Evolutionary conservation across 768 basidiomycete genomes (phyloP).

Genomic region (Calocybe cyanea): DNA sequence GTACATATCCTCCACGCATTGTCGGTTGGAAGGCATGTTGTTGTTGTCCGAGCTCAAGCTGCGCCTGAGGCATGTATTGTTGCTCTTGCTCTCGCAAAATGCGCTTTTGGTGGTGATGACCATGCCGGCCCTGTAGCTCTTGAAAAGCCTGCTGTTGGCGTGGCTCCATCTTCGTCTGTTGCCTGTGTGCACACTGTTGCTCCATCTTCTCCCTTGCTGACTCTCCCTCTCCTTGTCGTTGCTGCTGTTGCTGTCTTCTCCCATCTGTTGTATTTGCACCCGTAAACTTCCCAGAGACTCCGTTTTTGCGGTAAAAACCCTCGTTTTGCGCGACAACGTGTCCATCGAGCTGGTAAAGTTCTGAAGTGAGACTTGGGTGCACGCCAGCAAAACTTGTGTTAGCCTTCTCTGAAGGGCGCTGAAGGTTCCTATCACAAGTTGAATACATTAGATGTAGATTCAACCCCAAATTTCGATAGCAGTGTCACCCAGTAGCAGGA

Average conservation of each 20-base stretch:
- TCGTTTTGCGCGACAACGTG: conserved; percentile 48
- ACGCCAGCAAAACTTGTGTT: conserved; percentile 42
- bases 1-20: background rate
- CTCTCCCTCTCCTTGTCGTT: conserved; percentile 22
- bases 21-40: conserved; percentile 1
- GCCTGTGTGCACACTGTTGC: conserved; percentile 20
- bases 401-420: conserved; percentile 16
- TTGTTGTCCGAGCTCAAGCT: conserved; percentile 8
- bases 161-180: conserved; percentile 16
- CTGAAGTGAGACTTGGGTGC: conserved; percentile 54
- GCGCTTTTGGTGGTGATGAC: conserved; percentile 18
- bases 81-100: conserved; percentile 16
- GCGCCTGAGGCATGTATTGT: conserved; percentile 6
- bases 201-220: conserved; percentile 20
- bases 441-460: too few species aligned
- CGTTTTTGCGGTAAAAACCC: conserved; percentile 36
- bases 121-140: conserved; percentile 20
- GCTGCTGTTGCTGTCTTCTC: conserved; percentile 15
- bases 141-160: conserved; percentile 22
- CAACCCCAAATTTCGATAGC: too few species aligned
- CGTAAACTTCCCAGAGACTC: conserved; percentile 29
- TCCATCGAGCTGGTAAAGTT: conserved; percentile 54
- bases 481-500: too few species aligned
- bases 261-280: background rate
- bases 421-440: too few species aligned